Conservation (phyloP, 108 stramenopile genomes). For the Nitzschia inconspicua region DNA sequence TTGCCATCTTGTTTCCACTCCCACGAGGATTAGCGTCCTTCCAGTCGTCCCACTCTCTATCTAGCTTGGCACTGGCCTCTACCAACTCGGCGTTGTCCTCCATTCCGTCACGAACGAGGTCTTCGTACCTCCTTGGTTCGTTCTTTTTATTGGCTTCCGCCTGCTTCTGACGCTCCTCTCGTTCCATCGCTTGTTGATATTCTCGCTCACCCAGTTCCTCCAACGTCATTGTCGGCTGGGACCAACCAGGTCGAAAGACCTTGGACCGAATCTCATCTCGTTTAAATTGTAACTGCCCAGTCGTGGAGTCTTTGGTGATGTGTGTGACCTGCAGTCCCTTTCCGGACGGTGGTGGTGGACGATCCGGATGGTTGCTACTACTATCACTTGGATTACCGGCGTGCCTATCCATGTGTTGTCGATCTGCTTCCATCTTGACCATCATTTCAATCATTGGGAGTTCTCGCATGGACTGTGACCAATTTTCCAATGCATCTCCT, state of each 20-base stretch:
- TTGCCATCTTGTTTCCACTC: conserved; percentile 91
- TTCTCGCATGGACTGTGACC: conserved; percentile 46
- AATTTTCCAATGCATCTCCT: conserved; percentile 61
- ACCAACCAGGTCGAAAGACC: conserved; percentile 93
- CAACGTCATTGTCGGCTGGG: conserved; percentile 93
- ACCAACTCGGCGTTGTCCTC: conserved; percentile 85
- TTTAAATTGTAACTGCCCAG: conserved; percentile 57
- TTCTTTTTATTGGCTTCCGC: conserved; percentile 45
- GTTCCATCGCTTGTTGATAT: conserved; percentile 70
- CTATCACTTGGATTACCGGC: not conserved
- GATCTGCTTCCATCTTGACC: conserved; percentile 39
- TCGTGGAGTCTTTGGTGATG: conserved; percentile 69
- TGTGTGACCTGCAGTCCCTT: conserved; percentile 67
- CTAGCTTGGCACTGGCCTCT: conserved; percentile 82
- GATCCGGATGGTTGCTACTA: not conserved
- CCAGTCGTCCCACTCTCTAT: conserved; percentile 96
- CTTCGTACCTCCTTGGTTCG: conserved; percentile 78
- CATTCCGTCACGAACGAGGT: conserved; percentile 86
- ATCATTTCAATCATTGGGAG: conserved; percentile 73
- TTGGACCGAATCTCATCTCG: conserved; percentile 72
- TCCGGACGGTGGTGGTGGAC: conserved; percentile 17
- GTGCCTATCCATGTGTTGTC: conserved; percentile 11
- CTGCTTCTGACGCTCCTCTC: conserved; percentile 69
- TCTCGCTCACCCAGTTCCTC: conserved; percentile 92
- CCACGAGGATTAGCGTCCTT: conserved; percentile 95